A percentile compares a stretch with the other conserved stretches of the same genome.
Evolutionary conservation across 257 asterid genomes (phyloP).

Genomic region (Nicotiana undulata): DNA sequence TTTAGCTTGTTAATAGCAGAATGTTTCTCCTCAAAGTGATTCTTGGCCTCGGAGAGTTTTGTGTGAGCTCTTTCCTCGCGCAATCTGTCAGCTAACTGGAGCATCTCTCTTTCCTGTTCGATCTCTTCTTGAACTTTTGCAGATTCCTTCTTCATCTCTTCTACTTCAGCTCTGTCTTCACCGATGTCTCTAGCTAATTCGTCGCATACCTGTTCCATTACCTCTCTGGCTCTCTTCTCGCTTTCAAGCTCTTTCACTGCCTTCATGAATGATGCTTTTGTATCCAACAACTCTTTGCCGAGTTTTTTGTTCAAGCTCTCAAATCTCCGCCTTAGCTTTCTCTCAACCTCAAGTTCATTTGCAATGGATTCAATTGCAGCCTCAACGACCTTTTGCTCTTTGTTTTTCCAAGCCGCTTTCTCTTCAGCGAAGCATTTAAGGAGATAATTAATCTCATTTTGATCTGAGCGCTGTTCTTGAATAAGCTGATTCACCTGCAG

Average conservation of each 20-base stretch:
- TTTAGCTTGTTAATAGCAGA: conserved; percentile 60
- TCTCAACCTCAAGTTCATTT: conserved; percentile 69
- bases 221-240: conserved; percentile 72
- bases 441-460: conserved; percentile 52
- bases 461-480: conserved; percentile 63
- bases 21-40: conserved; percentile 54
- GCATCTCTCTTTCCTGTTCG: conserved; percentile 60
- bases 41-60: conserved; percentile 52
- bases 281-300: conserved; percentile 62
- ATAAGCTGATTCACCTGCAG: conserved; percentile 71
- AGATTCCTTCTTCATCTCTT: conserved; percentile 42
- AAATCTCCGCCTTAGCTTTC: conserved; percentile 52
- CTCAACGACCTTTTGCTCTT: conserved; percentile 53
- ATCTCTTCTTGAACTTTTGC: conserved; percentile 40
- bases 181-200: conserved; percentile 57
- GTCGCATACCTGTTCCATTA: conserved; percentile 59
- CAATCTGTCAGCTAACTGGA: conserved; percentile 47
- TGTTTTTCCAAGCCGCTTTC: conserved; percentile 70
- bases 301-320: conserved; percentile 85
- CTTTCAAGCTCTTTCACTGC: conserved; percentile 57
- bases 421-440: conserved; percentile 77
- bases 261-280: conserved; percentile 48
- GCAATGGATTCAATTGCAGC: conserved; percentile 50
- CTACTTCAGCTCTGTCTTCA: conserved; percentile 45
- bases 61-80: conserved; percentile 48